Conservation (phyloP, 1,284 basidiomycete species). For the Pseudozyma pruni region DNA sequence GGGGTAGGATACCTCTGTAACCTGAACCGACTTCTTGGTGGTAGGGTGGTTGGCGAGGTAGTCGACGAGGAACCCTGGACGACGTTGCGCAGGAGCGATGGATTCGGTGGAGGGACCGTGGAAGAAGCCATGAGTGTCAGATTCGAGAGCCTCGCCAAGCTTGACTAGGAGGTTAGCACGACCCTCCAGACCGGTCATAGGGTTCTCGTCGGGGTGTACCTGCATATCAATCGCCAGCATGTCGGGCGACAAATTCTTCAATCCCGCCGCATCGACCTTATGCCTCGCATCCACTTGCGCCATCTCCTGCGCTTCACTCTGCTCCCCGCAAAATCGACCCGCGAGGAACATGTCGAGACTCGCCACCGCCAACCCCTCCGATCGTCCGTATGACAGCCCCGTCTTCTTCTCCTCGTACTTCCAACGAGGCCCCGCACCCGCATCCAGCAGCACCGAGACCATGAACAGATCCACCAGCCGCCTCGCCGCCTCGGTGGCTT, state of each 20-base stretch:
- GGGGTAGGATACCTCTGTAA: conserved; percentile 25
- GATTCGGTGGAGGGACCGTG: conserved; percentile 21
- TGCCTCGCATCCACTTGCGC: not conserved
- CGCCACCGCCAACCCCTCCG: conserved; percentile 91
- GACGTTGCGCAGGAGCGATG: not conserved
- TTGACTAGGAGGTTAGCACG: conserved; percentile 74
- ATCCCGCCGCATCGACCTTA: conserved; percentile 74
- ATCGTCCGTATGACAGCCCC: conserved; percentile 76
- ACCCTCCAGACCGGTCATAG: conserved; percentile 90
- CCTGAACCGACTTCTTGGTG: conserved; percentile 59
- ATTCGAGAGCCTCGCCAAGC: conserved; percentile 47
- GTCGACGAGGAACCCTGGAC: conserved; percentile 69
- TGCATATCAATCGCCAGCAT: conserved; percentile 81
- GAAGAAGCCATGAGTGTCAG: conserved; percentile 48
- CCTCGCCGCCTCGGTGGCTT: conserved; percentile 47
- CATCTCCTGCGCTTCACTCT: not conserved
- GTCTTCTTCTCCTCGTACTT: conserved; percentile 76
- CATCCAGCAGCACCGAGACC: conserved; percentile 91
- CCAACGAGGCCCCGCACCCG: conserved; percentile 89
- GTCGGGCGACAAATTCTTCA: conserved; percentile 76
- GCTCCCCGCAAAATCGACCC: conserved; percentile 21
- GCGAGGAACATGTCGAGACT: conserved; percentile 84
- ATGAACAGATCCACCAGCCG: conserved; percentile 89
- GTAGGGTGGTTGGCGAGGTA: conserved; percentile 72
- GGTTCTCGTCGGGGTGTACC: conserved; percentile 76